A percentile compares a stretch with the other conserved stretches of the same genome.
Conservation (phyloP, 129 eudicot genomes). For the Chrysanthemum makinoi region DNA sequence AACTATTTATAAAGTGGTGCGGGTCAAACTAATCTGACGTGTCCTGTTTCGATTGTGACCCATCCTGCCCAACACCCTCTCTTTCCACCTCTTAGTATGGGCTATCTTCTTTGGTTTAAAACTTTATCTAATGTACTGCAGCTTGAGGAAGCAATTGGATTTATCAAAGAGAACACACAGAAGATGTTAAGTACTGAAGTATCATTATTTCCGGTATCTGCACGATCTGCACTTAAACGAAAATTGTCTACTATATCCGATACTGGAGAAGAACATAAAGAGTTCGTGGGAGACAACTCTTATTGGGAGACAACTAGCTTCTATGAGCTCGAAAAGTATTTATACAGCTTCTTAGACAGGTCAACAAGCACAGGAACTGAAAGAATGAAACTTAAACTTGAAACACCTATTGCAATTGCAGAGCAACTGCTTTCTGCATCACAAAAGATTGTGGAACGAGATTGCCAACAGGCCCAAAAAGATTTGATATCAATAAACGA, state of each 20-base stretch:
- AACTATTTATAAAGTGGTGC: too few relatives aligned
- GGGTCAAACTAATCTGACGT: too few relatives aligned
- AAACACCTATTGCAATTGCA: constrained; percentile 83
- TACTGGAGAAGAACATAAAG: constrained; percentile 29
- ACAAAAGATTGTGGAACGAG: constrained; percentile 65
- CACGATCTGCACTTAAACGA: constrained; percentile 76
- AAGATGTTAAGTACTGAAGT: constrained; percentile 73
- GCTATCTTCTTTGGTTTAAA: constrained; percentile 1
- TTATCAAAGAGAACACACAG: constrained; percentile 72
- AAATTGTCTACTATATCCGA: constrained; percentile 47
- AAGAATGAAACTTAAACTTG: constrained; percentile 86
- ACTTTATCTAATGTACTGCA: constrained; percentile 34
- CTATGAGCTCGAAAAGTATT: constrained; percentile 63
- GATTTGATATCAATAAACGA: constrained; percentile 63
- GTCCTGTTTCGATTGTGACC: neutral
- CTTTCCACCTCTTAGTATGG: neutral
- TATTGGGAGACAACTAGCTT: constrained; percentile 51
- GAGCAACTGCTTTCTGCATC: constrained; percentile 80
- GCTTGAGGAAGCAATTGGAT: constrained; percentile 86
- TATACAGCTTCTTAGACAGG: constrained; percentile 79
- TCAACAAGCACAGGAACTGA: constrained; percentile 81
- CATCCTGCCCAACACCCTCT: neutral
- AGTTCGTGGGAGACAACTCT: constrained; percentile 21
- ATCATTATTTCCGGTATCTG: constrained; percentile 76
- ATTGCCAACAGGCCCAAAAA: constrained; percentile 56